Percentiles rank a stretch among this genome's conserved stretches.
Conservation (phyloP, 2,329 filamentous ascomycete species). For the Ascochyta pisi region DNA sequence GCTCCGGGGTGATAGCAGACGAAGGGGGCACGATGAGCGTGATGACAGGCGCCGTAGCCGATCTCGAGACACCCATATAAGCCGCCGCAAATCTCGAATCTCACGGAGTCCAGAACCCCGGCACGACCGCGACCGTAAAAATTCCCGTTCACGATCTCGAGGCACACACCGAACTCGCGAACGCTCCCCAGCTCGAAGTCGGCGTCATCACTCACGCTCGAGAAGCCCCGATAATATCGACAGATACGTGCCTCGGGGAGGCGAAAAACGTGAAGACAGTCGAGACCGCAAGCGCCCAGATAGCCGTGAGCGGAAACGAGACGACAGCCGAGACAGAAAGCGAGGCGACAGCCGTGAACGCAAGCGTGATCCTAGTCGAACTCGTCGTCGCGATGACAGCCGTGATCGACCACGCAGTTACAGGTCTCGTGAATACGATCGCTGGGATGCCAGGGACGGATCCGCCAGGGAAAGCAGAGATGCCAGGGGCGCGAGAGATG, state of each 20-base stretch:
- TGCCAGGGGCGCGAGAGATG: slow-evolving; percentile 1
- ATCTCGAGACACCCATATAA: slow-evolving; percentile 39
- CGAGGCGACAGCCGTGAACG: slow-evolving; percentile 25
- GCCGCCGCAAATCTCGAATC: slow-evolving; percentile 38
- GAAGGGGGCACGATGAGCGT: slow-evolving; percentile 18
- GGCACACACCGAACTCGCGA: slow-evolving; percentile 24
- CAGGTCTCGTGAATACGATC: slow-evolving; percentile 52
- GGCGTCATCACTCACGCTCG: slow-evolving; percentile 26
- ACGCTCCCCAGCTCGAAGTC: slow-evolving; percentile 28
- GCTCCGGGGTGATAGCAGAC: slow-evolving; percentile 34
- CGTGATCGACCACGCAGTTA: slow-evolving; percentile 48
- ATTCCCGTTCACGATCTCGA: slow-evolving; percentile 34
- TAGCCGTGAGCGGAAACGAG: slow-evolving; percentile 11
- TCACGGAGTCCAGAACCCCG: slow-evolving; percentile 34
- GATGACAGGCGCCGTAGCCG: slow-evolving; percentile 37
- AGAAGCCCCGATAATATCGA: slow-evolving; percentile 49
- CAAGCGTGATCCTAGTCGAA: slow-evolving; percentile 31
- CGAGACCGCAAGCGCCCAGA: slow-evolving; percentile 16
- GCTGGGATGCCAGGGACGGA: slow-evolving; percentile 35
- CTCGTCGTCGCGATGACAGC: slow-evolving; percentile 46
- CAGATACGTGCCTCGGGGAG: slow-evolving; percentile 45
- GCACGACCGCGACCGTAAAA: slow-evolving; percentile 23
- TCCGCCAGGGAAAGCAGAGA: slow-evolving; percentile 5
- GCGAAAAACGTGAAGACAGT: slow-evolving; percentile 26
- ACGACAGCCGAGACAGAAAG: slow-evolving; percentile 36